Percentiles rank a stretch among this genome's conserved stretches.
phyloP scores from a whole-genome alignment of 352 stramenopile genomes.

The Pythium oligandrum region DNA sequence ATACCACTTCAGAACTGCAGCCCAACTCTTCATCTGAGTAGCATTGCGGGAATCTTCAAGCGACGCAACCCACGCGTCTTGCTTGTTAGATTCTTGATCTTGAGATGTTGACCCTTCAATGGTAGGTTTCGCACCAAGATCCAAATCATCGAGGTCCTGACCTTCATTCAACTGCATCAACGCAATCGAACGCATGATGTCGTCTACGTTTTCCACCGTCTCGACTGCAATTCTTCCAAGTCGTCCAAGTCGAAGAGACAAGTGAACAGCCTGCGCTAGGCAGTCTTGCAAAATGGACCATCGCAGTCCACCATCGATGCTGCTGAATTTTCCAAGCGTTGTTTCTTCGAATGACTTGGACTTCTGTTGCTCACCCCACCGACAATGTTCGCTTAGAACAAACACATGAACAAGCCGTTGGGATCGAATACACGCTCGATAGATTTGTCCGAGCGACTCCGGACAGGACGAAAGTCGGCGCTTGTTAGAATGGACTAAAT shows the following conservation, averaged over 20 bases:
- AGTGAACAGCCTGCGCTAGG: slow-evolving; percentile 64
- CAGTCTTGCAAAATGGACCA: slow-evolving; percentile 73
- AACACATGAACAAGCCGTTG: slow-evolving; percentile 67
- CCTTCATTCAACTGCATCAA: slow-evolving; percentile 78
- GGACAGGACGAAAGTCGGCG: slow-evolving; percentile 36
- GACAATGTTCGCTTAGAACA: slow-evolving; percentile 60
- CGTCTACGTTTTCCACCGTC: slow-evolving; percentile 70
- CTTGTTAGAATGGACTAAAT: slow-evolving; percentile 23
- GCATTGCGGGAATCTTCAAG: slow-evolving; percentile 63
- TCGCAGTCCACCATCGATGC: slow-evolving; percentile 45
- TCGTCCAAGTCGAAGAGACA: slow-evolving; percentile 67
- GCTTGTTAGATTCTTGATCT: background rate
- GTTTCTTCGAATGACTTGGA: slow-evolving; percentile 66
- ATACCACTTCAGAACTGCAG: slow-evolving; percentile 45
- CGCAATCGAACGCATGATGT: slow-evolving; percentile 65
- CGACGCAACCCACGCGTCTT: slow-evolving; percentile 51
- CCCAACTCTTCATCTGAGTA: slow-evolving; percentile 65
- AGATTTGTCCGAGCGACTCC: slow-evolving; percentile 36
- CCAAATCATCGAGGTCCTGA: slow-evolving; percentile 39
- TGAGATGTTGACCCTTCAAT: background rate
- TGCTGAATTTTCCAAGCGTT: slow-evolving; percentile 66
- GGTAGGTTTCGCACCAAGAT: background rate
- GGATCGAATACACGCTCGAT: slow-evolving; percentile 57
- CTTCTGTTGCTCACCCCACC: slow-evolving; percentile 57
- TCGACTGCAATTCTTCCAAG: slow-evolving; percentile 59